Evolutionary conservation across 2,329 filamentous ascomycete species (phyloP), one percentile per base, ranked within the genome.

Genomic region (Fusarium phyllophilum): DNA sequence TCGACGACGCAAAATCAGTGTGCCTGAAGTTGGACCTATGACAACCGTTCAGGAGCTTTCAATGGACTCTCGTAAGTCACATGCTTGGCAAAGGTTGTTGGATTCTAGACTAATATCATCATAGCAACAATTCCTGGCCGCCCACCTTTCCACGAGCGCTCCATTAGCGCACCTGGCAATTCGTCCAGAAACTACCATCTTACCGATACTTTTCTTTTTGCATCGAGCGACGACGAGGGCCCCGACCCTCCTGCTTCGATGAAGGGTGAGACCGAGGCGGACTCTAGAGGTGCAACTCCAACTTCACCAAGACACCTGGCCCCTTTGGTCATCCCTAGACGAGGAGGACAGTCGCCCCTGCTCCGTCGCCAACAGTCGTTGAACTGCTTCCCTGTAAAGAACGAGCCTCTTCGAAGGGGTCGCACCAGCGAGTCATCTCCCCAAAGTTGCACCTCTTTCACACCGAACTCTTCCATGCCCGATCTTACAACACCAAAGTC

Each of bases 41-140:
- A 91, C 90, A 10, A 92, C 90, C 4, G 90, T 92, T 20, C 90
- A 92, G 72, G 91, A 92, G 78, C 82, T 87, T 55, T 81, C 89
- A 58, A 92, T 93, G 90, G 91, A 93, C 81, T 93, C 91, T 77
- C 91, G 91, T 93, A 85, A 84, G 91, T 58, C 18, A 42, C 8
- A 14, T 20, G 20, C 18, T 31, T 12, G 29, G 4, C 14, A 15
- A 41, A 33, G 20, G 51, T 44, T 22, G 49, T 33, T 44, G 29
- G 29, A 18, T 15, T 44, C 45, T 24, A 24, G 44, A 72, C 74
- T 81, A 33, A 80, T 65, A 26, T 12, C 78, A 57, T 44, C 49
- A 6, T 73, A 92, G 90, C 91, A 71, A 92, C 91, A 34, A 91
- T 93, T 74, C 91, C 91, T 39, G 90, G 90, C 45, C 87, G 90